Evolutionary conservation across 164 flowering plant genomes (phyloP).

Genomic region (Annona cherimola): DNA sequence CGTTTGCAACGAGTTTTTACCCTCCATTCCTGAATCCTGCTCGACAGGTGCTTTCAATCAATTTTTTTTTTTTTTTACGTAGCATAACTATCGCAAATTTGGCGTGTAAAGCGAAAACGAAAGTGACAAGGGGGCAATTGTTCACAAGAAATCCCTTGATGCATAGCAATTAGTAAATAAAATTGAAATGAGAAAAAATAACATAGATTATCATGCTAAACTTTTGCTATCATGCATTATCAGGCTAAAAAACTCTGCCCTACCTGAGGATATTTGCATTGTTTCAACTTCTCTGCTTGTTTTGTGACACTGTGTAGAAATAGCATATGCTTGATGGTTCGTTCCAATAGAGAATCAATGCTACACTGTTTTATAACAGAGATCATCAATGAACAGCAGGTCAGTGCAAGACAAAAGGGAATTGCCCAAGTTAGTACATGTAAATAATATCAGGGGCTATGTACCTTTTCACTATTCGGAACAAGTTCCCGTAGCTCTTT

Average conservation of each 20-base stretch:
- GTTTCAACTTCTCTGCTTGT: conserved; percentile 63
- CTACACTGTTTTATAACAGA: conserved; percentile 57
- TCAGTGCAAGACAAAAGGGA: neutral
- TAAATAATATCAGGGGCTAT: neutral
- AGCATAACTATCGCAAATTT: too few species aligned
- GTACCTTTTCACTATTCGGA: conserved; percentile 74
- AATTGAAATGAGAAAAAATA: too few species aligned
- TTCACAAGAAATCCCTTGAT: too few species aligned
- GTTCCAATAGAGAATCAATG: conserved; percentile 84
- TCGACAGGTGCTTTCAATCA: neutral
- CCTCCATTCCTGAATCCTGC: conserved; percentile 24
- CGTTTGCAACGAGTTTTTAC: conserved; percentile 21
- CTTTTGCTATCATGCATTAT: neutral
- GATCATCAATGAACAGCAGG: neutral
- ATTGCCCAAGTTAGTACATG: neutral
- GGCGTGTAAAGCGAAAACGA: too few species aligned
- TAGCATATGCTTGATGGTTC: conserved; percentile 74
- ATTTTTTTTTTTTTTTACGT: too few species aligned
- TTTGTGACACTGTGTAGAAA: conserved; percentile 51
- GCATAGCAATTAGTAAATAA: too few species aligned
- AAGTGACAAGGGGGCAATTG: too few species aligned
- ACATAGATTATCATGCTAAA: too few species aligned
- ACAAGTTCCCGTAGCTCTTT: conserved; percentile 81
- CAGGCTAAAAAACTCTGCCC: neutral
- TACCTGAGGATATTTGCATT: conserved; percentile 38